phyloP scores from a whole-genome alignment of 2,329 filamentous ascomycete species.

The Venturia effusa region DNA sequence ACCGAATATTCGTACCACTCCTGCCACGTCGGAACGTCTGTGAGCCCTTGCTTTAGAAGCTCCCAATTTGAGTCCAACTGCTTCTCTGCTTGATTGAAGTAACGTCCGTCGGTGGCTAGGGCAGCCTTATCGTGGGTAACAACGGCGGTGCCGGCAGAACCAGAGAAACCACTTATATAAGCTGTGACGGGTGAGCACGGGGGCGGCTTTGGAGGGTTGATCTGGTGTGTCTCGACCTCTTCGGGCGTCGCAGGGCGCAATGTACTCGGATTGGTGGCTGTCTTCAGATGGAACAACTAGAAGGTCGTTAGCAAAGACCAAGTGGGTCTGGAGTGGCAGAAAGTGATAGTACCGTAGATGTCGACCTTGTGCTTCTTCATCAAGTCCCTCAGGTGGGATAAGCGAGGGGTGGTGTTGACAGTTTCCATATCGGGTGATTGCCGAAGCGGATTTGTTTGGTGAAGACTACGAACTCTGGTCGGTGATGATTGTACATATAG shows the following conservation, averaged over 20 bases:
- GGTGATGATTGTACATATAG: background rate
- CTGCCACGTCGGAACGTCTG: constrained; percentile 93
- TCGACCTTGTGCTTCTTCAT: constrained; percentile 85
- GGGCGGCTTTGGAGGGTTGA: constrained; percentile 13
- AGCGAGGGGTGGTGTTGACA: constrained; percentile 66
- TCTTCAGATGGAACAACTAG: constrained; percentile 93
- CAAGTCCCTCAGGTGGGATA: constrained; percentile 65
- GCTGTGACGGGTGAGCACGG: constrained; percentile 32
- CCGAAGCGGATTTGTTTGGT: background rate
- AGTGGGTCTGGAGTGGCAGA: constrained; percentile 15
- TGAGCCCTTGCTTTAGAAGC: constrained; percentile 82
- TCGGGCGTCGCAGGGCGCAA: constrained; percentile 86
- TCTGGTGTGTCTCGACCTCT: constrained; percentile 40
- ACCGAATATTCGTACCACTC: constrained; percentile 56
- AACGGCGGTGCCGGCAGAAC: constrained; percentile 87
- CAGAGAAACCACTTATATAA: constrained; percentile 88
- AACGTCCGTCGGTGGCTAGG: constrained; percentile 87
- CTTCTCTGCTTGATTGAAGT: constrained; percentile 91
- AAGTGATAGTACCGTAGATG: constrained; percentile 68
- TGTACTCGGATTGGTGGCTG: constrained; percentile 95
- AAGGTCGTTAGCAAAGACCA: constrained; percentile 26
- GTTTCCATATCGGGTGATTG: constrained; percentile 55
- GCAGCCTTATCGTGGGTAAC: constrained; percentile 79
- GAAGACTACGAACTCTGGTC: background rate
- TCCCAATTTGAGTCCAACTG: constrained; percentile 89